Evolutionary conservation across 495 filamentous ascomycete genomes (phyloP), one percentile per base, ranked within the genome.

Genomic region (Neurospora sp.): DNA sequence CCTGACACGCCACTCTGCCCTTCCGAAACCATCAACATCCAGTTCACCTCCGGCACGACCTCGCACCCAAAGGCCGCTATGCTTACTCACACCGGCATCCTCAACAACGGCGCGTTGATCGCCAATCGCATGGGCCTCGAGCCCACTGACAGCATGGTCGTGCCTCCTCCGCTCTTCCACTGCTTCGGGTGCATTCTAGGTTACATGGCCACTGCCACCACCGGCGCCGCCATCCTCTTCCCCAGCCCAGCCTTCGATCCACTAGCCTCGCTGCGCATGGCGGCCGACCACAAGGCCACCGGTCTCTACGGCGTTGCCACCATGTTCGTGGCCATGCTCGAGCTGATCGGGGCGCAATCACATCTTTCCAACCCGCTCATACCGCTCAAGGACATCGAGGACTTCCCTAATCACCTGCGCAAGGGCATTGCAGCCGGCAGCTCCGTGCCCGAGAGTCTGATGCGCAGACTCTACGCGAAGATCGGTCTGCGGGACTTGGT

Each of bases 1-100:
- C 84, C 87, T 1, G 85, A 86, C 77, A 18, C 80, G 53, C 79
- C 83, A 2, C 85, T 98, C 20, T 82, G 84, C 14, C 84, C 88
- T 0, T 77, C 89, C 72, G 96, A 99, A 18, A 89, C 92, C 3
- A 89, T 96, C 61, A 98, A 98, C 79, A 97, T 99, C 75, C 96
- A 99, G 78, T 99, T 98, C 82, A 99, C 96, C 9, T 95, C 92
- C 8, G 96, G 95, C 38, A 99, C 95, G 8, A 99, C 95, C 0
- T 90, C 90, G 1, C 84, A 87, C 78, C 96, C 96, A 3, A 99
- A 99, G 84, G 96, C 96, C 0, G 94, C 95, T 1, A 97, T 93
- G 82, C 87, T 99, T 5, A 90, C 87, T 7, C 96, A 99, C 81
- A 87, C 84, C 9, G 89, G 87, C 12, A 97, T 99, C 74, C 84